Base-by-base conservation (phyloP, 345 rosid genomes). In the Salix suchowensis region DNA sequence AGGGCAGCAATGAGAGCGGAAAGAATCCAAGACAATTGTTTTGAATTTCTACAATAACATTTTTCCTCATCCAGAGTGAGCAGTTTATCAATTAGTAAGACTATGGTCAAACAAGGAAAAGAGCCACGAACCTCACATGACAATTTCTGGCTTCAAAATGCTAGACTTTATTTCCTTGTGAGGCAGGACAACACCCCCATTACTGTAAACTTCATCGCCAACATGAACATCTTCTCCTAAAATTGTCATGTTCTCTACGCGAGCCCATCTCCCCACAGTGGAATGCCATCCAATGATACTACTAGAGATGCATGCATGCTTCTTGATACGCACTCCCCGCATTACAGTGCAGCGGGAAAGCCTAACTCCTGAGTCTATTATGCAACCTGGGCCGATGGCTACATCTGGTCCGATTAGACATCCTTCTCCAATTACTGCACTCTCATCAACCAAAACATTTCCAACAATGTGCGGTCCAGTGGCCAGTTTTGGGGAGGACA, bases 211-310 rank as follows among this genome's bases (percentile, higher is more conserved):
- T 85, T 94, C 98, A 70, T 94, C 98, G 7, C 96, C 75, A 15
- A 94, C 90, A 72, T 92, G 98, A 66, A 94, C 98, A 77, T 92
- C 98, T 86, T 94, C 98, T 12, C 98, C 98, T 0, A 94, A 88
- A 26, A 94, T 92, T 10, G 98, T 94, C 98, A 92, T 92, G 88
- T 94, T 92, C 87, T 94, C 97, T 11, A 94, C 89, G 19, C 97
- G 78, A 0, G 98, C 90, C 97, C 98, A 92, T 58, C 90, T 92
- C 26, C 98, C 98, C 6, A 92, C 88, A 0, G 98, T 94, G 26
- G 94, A 94, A 77, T 92, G 97, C 98, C 98, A 94, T 46, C 98
- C 98, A 1, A 94, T 85, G 80, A 94, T 94, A 77, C 97, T 94
- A 80, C 93, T 87, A 13, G 97, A 92, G 72, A 94, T 82, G 82